These are phyloP conservation scores for Globisporangium echinulatum DNA, from an alignment of 352 stramenopile species.

Conservation along the genomic window DNA sequence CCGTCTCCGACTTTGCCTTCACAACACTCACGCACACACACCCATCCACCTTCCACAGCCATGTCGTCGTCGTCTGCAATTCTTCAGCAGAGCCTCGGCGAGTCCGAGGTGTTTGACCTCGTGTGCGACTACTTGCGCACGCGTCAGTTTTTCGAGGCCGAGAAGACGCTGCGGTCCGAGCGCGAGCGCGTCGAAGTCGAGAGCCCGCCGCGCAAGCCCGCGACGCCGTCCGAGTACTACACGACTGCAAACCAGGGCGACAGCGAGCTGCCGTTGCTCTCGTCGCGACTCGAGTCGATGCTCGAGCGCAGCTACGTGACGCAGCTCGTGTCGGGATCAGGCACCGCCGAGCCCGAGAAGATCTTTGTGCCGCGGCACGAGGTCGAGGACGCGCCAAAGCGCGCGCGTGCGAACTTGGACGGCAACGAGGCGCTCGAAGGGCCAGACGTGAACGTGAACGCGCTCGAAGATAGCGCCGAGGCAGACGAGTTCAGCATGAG, in stretches of 20 bases:
- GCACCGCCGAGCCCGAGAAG: slow-evolving; percentile 53
- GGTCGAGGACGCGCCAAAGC: slow-evolving; percentile 34
- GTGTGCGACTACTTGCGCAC: slow-evolving; percentile 86
- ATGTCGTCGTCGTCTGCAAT: slow-evolving; percentile 56
- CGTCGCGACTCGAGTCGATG: slow-evolving; percentile 71
- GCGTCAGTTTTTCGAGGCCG: slow-evolving; percentile 81
- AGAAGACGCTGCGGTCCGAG: slow-evolving; percentile 65
- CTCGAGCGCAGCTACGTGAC: slow-evolving; percentile 83
- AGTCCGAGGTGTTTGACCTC: slow-evolving; percentile 84
- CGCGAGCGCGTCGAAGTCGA: slow-evolving; percentile 35
- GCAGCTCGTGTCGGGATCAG: slow-evolving; percentile 65
- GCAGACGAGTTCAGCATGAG: slow-evolving; percentile 56
- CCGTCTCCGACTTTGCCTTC: too few species aligned
- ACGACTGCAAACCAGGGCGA: slow-evolving; percentile 29
- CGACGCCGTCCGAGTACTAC: slow-evolving; percentile 19
- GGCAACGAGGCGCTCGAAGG: slow-evolving; percentile 61
- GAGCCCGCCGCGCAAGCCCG: slow-evolving; percentile 9
- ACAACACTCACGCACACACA: background rate
- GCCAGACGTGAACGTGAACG: slow-evolving; percentile 26
- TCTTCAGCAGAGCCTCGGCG: slow-evolving; percentile 72
- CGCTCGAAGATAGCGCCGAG: slow-evolving; percentile 24
- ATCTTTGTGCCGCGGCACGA: slow-evolving; percentile 76
- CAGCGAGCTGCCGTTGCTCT: slow-evolving; percentile 24
- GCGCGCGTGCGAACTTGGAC: slow-evolving; percentile 60
- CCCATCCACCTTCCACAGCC: background rate